Percentiles rank a stretch among this genome's conserved stretches.
phyloP scores from a whole-genome alignment of 192 early-diverging fungal species.

The Geosiphon pyriformis region DNA sequence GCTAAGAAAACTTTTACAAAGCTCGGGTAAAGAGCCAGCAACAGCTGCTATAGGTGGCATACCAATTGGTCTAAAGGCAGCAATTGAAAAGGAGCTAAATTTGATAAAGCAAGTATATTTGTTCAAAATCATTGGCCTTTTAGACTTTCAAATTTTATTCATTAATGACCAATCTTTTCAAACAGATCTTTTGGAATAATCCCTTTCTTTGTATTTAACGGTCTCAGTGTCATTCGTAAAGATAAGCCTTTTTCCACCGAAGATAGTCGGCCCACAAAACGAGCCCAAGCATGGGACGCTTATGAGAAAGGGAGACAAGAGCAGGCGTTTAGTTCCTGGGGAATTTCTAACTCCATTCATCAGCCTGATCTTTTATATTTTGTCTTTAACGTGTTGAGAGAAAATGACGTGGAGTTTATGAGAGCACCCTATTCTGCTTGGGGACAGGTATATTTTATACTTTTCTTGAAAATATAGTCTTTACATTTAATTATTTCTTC shows the following conservation, averaged over 20 bases:
- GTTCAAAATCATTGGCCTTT: background rate
- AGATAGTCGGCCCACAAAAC: slow-evolving; percentile 52
- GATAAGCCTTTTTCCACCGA: slow-evolving; percentile 63
- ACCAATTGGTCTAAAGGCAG: slow-evolving; percentile 50
- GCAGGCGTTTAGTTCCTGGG: slow-evolving; percentile 55
- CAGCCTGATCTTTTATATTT: slow-evolving; percentile 59
- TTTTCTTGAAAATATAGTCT: background rate
- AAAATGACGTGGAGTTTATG: slow-evolving; percentile 63
- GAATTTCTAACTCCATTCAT: slow-evolving; percentile 42
- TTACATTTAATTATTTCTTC: background rate
- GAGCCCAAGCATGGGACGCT: slow-evolving; percentile 65
- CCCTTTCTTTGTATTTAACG: slow-evolving; percentile 75
- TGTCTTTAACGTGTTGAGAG: slow-evolving; percentile 64
- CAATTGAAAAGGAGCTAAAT: slow-evolving; percentile 62
- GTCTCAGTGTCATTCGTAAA: slow-evolving; percentile 62
- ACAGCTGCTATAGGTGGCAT: slow-evolving; percentile 61
- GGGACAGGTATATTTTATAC: slow-evolving; percentile 52
- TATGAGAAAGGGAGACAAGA: slow-evolving; percentile 56
- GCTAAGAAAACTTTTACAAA: slow-evolving; percentile 59
- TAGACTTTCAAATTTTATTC: background rate
- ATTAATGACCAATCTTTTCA: background rate
- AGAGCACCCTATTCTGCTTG: slow-evolving; percentile 77
- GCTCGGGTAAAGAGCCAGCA: slow-evolving; percentile 49
- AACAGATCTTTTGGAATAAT: slow-evolving; percentile 57
- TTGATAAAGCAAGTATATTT: slow-evolving; percentile 47